These are phyloP conservation scores for Tricladium varicosporioides DNA, from an alignment of 2,329 filamentous ascomycete genomes.

Conservation along the genomic window DNA sequence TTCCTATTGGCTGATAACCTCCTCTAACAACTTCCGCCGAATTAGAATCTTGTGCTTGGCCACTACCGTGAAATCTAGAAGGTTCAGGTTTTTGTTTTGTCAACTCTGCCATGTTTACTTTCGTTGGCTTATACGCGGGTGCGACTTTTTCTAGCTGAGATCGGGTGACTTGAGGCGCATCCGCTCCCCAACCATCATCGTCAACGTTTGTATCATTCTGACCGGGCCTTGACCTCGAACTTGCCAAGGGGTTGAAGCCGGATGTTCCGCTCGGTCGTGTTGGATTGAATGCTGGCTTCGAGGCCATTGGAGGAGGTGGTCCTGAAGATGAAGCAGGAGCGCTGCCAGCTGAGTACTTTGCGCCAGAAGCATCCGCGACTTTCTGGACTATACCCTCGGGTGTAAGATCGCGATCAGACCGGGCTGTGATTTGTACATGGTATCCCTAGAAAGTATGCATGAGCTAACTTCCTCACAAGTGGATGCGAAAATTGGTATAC, in stretches of 20 bases:
- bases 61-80: constrained; percentile 54
- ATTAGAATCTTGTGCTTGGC: constrained; percentile 43
- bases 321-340: constrained; percentile 48
- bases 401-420: constrained; percentile 84
- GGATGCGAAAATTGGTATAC: constrained; percentile 37
- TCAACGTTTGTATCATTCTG: constrained; percentile 59
- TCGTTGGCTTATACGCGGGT: constrained; percentile 90
- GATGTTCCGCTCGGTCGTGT: constrained; percentile 49
- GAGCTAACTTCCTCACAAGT: constrained; percentile 7
- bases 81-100: constrained; percentile 68
- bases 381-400: constrained; percentile 89
- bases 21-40: constrained; percentile 70
- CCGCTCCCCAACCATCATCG: constrained; percentile 88
- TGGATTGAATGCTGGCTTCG: constrained; percentile 90
- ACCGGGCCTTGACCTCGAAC: constrained; percentile 58
- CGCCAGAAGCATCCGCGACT: constrained; percentile 88
- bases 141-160: constrained; percentile 88
- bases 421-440: constrained; percentile 94
- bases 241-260: constrained; percentile 65
- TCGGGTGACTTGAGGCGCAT: constrained; percentile 87
- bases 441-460: constrained; percentile 60
- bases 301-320: constrained; percentile 64
- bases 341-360: constrained; percentile 81
- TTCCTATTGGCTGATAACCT: constrained; percentile 89
- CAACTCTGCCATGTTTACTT: constrained; percentile 88